phyloP scores from a whole-genome alignment of 352 stramenopile genomes.

The Phytophthora sp. region DNA sequence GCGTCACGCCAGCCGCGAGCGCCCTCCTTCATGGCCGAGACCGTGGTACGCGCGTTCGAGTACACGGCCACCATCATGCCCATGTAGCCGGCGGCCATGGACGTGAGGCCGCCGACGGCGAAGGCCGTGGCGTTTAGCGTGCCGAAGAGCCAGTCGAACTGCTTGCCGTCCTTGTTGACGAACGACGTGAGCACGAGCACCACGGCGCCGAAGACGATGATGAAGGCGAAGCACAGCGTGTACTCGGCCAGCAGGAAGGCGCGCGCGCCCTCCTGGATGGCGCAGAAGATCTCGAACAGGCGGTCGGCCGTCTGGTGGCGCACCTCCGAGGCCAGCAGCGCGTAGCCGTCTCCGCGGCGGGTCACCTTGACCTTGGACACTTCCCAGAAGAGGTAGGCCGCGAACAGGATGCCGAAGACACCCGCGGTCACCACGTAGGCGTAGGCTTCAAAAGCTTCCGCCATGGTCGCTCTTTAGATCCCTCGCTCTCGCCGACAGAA shows the following conservation, averaged over 20 bases:
- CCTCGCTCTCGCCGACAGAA: conserved; percentile 8
- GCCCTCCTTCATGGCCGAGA: conserved; percentile 95
- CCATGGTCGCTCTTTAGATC: conserved; percentile 43
- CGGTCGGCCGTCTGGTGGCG: conserved; percentile 85
- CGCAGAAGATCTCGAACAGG: conserved; percentile 93
- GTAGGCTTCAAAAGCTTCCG: conserved; percentile 63
- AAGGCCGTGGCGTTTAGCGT: conserved; percentile 96
- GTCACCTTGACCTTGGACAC: conserved; percentile 91
- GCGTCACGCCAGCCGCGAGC: conserved; percentile 93
- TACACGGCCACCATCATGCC: conserved; percentile 99
- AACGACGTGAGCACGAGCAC: conserved; percentile 93
- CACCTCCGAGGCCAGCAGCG: conserved; percentile 73
- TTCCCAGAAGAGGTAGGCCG: conserved; percentile 87
- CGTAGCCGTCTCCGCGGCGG: conserved; percentile 82
- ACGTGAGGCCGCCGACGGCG: conserved; percentile 97
- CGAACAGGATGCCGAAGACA: conserved; percentile 86
- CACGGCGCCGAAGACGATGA: conserved; percentile 87
- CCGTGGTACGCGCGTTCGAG: conserved; percentile 98
- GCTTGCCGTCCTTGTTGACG: conserved; percentile 84
- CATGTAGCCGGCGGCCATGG: conserved; percentile 97
- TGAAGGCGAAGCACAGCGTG: conserved; percentile 97
- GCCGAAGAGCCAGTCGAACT: conserved; percentile 91
- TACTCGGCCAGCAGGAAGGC: conserved; percentile 99
- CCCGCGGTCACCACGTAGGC: conserved; percentile 63
- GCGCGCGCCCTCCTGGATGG: conserved; percentile 98